Percentiles rank a stretch among this genome's conserved stretches.
Evolutionary conservation across 2,329 filamentous ascomycete genomes (phyloP).

Genomic region (Plenodomus lindquistii): DNA sequence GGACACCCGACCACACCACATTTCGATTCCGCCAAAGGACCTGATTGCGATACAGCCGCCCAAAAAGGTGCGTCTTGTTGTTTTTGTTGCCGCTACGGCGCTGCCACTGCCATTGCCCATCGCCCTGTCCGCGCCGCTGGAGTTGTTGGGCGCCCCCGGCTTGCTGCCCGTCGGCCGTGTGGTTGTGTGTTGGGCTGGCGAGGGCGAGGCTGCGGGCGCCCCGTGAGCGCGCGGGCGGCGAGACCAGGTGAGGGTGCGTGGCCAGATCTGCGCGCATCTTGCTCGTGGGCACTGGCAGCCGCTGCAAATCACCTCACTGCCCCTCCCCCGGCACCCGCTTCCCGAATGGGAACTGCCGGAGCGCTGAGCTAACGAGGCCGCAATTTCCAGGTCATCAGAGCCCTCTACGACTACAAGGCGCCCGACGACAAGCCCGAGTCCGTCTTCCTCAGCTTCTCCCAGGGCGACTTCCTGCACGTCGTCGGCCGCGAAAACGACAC

Average conservation of each 20-base stretch:
- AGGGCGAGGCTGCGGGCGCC: background rate
- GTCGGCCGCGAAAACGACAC: constrained; percentile 91
- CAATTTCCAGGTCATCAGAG: constrained; percentile 81
- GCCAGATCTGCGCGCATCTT: background rate
- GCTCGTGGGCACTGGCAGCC: constrained; percentile 5
- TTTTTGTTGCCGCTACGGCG: background rate
- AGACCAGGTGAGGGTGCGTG: background rate
- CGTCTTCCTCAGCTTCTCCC: constrained; percentile 79
- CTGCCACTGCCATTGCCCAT: background rate
- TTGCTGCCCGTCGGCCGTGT: too few species aligned
- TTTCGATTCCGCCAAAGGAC: constrained; percentile 81
- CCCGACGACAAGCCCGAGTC: constrained; percentile 63
- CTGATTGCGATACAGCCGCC: constrained; percentile 87
- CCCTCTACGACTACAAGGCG: constrained; percentile 93
- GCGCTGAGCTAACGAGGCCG: constrained; percentile 29
- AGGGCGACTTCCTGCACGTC: constrained; percentile 97
- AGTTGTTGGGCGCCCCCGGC: background rate
- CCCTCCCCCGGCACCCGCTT: constrained; percentile 15
- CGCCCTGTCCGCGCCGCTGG: too few species aligned
- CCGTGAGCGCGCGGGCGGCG: constrained; percentile 1
- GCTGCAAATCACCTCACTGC: constrained; percentile 4
- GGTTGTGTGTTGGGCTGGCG: too few species aligned
- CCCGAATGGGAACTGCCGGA: constrained; percentile 19
- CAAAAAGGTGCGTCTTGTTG: constrained; percentile 70
- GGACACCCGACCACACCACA: constrained; percentile 70